These are phyloP conservation scores for Cruciata laevipes DNA, from an alignment of 257 asterid species.

Conservation along the genomic window DNA sequence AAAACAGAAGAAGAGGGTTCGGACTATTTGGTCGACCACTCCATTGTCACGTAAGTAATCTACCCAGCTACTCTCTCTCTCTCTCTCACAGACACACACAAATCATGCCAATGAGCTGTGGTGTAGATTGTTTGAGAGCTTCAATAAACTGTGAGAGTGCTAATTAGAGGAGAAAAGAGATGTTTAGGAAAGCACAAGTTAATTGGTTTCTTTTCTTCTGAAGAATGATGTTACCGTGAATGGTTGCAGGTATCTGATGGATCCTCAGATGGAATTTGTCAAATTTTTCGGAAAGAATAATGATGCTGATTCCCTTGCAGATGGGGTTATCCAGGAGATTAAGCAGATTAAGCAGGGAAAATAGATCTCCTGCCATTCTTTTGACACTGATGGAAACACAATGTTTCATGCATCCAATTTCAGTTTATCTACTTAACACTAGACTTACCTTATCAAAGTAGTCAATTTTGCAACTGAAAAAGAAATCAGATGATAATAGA, in stretches of 20 bases:
- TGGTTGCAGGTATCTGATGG: slow-evolving; percentile 78
- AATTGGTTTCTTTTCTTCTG: not conserved
- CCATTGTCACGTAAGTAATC: slow-evolving; percentile 76
- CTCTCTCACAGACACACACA: not conserved
- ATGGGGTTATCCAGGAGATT: slow-evolving; percentile 73
- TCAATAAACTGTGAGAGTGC: too few relatives aligned
- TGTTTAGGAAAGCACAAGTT: not conserved
- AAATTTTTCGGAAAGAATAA: slow-evolving; percentile 80
- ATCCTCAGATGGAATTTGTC: slow-evolving; percentile 78
- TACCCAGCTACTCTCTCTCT: not conserved
- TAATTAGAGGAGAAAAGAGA: too few relatives aligned
- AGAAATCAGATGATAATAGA: too few relatives aligned
- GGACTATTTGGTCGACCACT: slow-evolving; percentile 94
- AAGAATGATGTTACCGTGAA: not conserved
- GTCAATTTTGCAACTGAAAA: too few relatives aligned
- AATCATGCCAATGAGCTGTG: not conserved
- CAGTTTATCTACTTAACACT: not conserved
- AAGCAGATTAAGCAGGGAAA: slow-evolving; percentile 71
- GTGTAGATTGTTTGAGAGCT: not conserved
- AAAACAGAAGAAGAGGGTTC: slow-evolving; percentile 94
- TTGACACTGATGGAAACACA: not conserved
- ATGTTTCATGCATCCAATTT: not conserved
- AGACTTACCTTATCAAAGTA: not conserved
- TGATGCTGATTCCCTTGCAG: slow-evolving; percentile 52
- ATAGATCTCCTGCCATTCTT: slow-evolving; percentile 9